Percentiles rank a stretch among this genome's conserved stretches.
phyloP scores from a whole-genome alignment of 2,329 filamentous ascomycete genomes.

The Neoarthrinium moseri region DNA sequence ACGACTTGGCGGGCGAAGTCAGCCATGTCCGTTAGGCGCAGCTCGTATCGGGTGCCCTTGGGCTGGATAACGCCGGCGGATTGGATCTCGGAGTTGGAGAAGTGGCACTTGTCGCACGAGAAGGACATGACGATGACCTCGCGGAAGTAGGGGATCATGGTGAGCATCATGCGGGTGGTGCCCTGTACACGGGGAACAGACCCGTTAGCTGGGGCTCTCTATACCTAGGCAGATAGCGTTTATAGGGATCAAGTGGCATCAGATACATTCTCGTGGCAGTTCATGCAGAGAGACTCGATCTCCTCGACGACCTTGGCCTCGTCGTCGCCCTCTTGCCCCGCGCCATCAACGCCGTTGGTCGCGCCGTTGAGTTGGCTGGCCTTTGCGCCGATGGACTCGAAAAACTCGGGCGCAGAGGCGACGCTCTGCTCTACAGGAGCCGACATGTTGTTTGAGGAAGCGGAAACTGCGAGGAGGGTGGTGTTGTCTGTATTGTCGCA shows the following conservation, averaged over 20 bases:
- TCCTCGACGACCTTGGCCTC: slow-evolving; percentile 61
- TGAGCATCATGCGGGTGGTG: slow-evolving; percentile 80
- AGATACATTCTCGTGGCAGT: slow-evolving; percentile 73
- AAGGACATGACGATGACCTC: slow-evolving; percentile 98
- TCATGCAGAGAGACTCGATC: slow-evolving; percentile 83
- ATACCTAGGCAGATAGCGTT: background rate
- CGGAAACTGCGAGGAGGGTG: background rate
- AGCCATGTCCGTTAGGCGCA: slow-evolving; percentile 68
- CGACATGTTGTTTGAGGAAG: slow-evolving; percentile 36
- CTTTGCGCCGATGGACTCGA: slow-evolving; percentile 62
- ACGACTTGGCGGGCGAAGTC: slow-evolving; percentile 88
- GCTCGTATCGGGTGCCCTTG: slow-evolving; percentile 79
- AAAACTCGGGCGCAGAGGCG: slow-evolving; percentile 48
- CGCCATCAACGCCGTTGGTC: slow-evolving; percentile 24
- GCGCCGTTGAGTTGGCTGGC: slow-evolving; percentile 49
- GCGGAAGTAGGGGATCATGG: slow-evolving; percentile 93
- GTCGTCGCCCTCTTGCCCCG: slow-evolving; percentile 35
- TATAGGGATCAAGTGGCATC: background rate
- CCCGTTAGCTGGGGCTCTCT: slow-evolving; percentile 2
- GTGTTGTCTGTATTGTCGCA: slow-evolving; percentile 4
- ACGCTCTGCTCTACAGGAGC: slow-evolving; percentile 30
- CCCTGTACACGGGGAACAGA: too few relatives aligned
- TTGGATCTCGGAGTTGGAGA: slow-evolving; percentile 92
- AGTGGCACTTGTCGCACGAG: slow-evolving; percentile 82
- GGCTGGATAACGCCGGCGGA: slow-evolving; percentile 89